Evolutionary conservation across 371 early-diverging fungal genomes (phyloP).

Genomic region (Smittium mucronatum): DNA sequence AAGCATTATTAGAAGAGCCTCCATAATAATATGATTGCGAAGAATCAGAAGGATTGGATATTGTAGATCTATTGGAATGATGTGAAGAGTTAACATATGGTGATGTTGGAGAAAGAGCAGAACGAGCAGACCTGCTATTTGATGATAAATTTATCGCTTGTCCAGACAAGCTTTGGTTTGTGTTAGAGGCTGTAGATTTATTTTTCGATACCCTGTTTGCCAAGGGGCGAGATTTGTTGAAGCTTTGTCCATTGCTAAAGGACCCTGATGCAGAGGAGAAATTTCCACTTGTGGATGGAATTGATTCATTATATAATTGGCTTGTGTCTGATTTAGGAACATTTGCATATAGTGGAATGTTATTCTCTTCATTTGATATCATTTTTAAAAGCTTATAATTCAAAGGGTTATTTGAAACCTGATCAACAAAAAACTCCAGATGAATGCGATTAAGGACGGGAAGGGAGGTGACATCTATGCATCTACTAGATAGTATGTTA

Average conservation of each 20-base stretch:
- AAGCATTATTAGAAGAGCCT: not conserved
- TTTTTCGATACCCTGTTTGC: not conserved
- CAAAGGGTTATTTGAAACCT: not conserved
- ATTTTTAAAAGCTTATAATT: not conserved
- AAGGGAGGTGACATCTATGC: slow-evolving; percentile 28
- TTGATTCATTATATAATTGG: not conserved
- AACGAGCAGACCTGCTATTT: not conserved
- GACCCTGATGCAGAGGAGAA: not conserved
- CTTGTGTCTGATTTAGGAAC: not conserved
- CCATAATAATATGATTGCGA: not conserved
- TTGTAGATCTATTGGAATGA: not conserved
- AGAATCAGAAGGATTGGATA: not conserved
- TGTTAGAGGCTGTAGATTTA: not conserved
- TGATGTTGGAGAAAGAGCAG: not conserved
- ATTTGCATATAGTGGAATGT: slow-evolving; percentile 8
- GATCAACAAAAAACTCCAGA: slow-evolving; percentile 14
- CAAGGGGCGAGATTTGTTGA: not conserved
- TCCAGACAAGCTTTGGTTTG: not conserved
- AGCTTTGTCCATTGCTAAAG: not conserved
- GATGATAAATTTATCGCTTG: not conserved
- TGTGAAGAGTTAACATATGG: not conserved
- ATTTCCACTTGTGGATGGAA: not conserved
- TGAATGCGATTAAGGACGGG: slow-evolving; percentile 29
- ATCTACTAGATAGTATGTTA: slow-evolving; percentile 26
- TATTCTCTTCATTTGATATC: slow-evolving; percentile 9